Evolutionary conservation across 306 rosid genomes (phyloP), one percentile per base, ranked within the genome.

Genomic region (Vigna angularis): DNA sequence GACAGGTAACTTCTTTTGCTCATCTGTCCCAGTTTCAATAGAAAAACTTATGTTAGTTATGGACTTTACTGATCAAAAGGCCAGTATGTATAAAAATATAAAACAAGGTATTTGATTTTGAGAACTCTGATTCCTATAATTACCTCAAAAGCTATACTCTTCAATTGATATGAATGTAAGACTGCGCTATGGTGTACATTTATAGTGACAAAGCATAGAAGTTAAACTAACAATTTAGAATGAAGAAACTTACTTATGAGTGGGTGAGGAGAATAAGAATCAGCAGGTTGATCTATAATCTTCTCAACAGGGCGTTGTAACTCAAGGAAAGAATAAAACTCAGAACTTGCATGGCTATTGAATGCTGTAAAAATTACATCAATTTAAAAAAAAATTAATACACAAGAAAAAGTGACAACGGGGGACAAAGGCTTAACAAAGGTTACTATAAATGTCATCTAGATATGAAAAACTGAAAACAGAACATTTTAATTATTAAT

Each of bases 291-390:
- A 24, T 85, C 69, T 72, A 66, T 73, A 67, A 55, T 83, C 70
- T 86, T 86, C 78, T 83, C 70, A 74, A 66, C 72, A 62, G 93
- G 88, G 76, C 18, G 73, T 81, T 87, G 87, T 62, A 74, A 64
- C 70, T 86, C 85, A 36, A 79, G 82, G 74, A 83, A 83, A 79
- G 91, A 26, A 72, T 82, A 85, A 51, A 71, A 72, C 57, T 66
- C 73, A 12, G 90, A 88, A 77, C 86, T 88, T 76, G 88, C 84
- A 73, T 88, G 88, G 81, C 74, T 56, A 73, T 80, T 84, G 78
- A 82, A 81, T 61, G 88, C 94, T 93, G 88, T 77, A 83, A 81
- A 78, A 44, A 79, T 79, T 63, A 71, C 7, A 58, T 67, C 20
- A 70, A 40, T 56, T 83, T 51, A 51, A 75, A 83, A 73, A 20